Percentiles rank a stretch among this genome's conserved stretches.
Evolutionary conservation across 345 rosid species (phyloP).

Genomic region (Geranium rotundifolium): DNA sequence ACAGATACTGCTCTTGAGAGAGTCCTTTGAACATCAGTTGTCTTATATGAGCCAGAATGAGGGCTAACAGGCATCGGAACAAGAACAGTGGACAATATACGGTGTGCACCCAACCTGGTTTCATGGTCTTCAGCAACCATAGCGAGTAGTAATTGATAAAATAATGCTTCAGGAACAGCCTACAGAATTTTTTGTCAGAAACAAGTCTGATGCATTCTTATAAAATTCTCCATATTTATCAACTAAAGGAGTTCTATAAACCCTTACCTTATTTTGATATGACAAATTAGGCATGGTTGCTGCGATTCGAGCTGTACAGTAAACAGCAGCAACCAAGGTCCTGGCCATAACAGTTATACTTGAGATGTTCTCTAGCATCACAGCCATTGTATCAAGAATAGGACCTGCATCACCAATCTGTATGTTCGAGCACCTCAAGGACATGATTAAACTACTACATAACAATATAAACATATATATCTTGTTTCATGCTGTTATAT

Average conservation of each 20-base stretch:
- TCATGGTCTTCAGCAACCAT: slow-evolving; percentile 96
- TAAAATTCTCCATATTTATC: neutral
- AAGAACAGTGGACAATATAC: slow-evolving; percentile 84
- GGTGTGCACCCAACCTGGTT: slow-evolving; percentile 84
- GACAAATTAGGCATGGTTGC: slow-evolving; percentile 75
- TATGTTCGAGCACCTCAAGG: slow-evolving; percentile 10
- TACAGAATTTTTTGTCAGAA: slow-evolving; percentile 14
- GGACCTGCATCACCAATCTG: slow-evolving; percentile 98
- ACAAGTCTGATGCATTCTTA: neutral
- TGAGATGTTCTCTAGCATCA: slow-evolving; percentile 83
- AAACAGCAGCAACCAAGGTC: slow-evolving; percentile 65
- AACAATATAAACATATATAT: slow-evolving; percentile 1
- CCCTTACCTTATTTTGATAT: slow-evolving; percentile 67
- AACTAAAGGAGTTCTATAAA: slow-evolving; percentile 1
- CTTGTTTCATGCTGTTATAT: neutral
- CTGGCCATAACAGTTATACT: slow-evolving; percentile 60
- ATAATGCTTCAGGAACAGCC: slow-evolving; percentile 93
- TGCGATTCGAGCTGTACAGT: slow-evolving; percentile 81
- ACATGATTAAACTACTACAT: neutral
- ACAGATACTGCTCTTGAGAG: slow-evolving; percentile 91
- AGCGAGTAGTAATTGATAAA: slow-evolving; percentile 83
- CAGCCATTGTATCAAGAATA: slow-evolving; percentile 79
- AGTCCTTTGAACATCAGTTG: slow-evolving; percentile 48
- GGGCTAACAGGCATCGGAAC: slow-evolving; percentile 82
- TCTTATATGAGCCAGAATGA: slow-evolving; percentile 38